A percentile compares a stretch with the other conserved stretches of the same genome.
Evolutionary conservation across 148 eudicot species (phyloP).

Genomic region (Vaccinium corymbosum): DNA sequence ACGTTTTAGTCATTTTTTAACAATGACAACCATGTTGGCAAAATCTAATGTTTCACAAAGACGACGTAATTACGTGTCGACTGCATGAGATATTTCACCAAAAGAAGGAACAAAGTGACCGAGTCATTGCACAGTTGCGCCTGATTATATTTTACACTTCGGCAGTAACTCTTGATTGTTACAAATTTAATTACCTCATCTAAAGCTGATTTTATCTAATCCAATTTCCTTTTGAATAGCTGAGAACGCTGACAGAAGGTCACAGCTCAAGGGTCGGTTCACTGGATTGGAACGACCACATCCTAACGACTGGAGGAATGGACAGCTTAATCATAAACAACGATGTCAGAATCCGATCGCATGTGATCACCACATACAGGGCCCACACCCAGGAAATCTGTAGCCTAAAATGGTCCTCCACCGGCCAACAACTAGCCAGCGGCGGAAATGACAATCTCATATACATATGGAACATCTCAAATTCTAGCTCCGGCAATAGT

Average conservation of each 20-base stretch:
- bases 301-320: slow-evolving; percentile 43
- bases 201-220: not conserved
- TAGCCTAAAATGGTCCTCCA: slow-evolving; percentile 43
- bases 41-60: too few species aligned
- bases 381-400: slow-evolving; percentile 43
- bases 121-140: too few species aligned
- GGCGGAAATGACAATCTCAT: slow-evolving; percentile 43
- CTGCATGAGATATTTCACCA: too few species aligned
- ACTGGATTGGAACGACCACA: slow-evolving; percentile 47
- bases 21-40: too few species aligned
- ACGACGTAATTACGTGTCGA: too few species aligned
- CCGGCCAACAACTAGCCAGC: slow-evolving; percentile 47
- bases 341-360: slow-evolving; percentile 36
- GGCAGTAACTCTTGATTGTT: not conserved
- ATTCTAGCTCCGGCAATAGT: not conserved
- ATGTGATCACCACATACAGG: slow-evolving; percentile 25
- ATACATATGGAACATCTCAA: slow-evolving; percentile 29
- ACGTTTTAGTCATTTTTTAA: too few species aligned
- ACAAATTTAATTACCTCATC: not conserved
- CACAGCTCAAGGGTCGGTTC: slow-evolving; percentile 37
- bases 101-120: too few species aligned
- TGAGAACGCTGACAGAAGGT: slow-evolving; percentile 36
- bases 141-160: not conserved
- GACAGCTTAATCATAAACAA: slow-evolving; percentile 40
- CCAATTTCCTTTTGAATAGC: slow-evolving; percentile 14